Conservation (phyloP, 805 yeast species). For the Saccharomycopsis lassenensis region DNA sequence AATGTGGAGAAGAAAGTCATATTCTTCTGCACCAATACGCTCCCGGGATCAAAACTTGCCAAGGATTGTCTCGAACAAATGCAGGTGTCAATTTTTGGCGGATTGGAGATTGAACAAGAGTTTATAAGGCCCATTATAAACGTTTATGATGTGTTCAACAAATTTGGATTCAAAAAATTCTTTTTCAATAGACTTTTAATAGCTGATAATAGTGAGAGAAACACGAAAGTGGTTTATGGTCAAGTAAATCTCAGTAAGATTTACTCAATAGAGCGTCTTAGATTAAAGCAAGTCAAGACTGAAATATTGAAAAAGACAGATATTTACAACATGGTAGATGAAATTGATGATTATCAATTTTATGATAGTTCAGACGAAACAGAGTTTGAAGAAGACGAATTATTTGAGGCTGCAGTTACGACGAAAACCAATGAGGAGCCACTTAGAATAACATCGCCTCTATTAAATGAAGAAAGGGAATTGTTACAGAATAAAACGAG, state of each 20-base stretch:
- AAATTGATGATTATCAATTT: conserved; percentile 13
- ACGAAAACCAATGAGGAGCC: background rate
- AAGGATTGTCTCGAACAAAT: conserved; percentile 7
- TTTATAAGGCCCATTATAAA: conserved; percentile 13
- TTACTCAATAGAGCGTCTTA: conserved; percentile 6
- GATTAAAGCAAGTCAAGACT: conserved; percentile 5
- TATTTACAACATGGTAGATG: conserved; percentile 14
- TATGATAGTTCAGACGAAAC: conserved; percentile 13
- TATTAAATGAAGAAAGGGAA: conserved; percentile 11
- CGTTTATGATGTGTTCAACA: conserved; percentile 5
- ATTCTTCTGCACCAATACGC: conserved; percentile 10
- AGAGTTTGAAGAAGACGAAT: conserved; percentile 3
- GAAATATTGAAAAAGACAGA: conserved; percentile 12
- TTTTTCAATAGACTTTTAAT: conserved; percentile 12
- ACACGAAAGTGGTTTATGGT: conserved; percentile 4
- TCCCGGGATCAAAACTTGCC: background rate
- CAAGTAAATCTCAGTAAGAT: conserved; percentile 9
- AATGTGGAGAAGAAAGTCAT: conserved; percentile 14
- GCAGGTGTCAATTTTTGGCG: conserved; percentile 11
- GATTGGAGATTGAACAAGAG: conserved; percentile 17
- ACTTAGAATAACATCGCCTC: conserved; percentile 13
- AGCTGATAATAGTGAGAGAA: conserved; percentile 9
- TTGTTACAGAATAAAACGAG: conserved; percentile 11
- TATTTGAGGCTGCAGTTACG: background rate
- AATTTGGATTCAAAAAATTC: conserved; percentile 13